Evolutionary conservation across 2,329 filamentous ascomycete species (phyloP), one percentile per base, ranked within the genome.

Genomic region (Sarocladiaceae sp.): DNA sequence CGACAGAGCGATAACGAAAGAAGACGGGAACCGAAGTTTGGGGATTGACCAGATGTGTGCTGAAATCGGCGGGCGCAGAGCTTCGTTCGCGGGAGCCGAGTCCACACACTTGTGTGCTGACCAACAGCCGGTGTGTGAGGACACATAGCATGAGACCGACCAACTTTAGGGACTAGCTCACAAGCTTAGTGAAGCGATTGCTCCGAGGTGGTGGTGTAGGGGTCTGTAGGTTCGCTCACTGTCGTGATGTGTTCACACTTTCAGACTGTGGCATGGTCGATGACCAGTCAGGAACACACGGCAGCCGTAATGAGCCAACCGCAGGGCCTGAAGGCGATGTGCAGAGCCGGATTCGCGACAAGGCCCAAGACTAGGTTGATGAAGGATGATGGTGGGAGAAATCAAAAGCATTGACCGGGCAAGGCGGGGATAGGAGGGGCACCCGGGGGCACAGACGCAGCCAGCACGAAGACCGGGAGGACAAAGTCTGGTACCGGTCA

Each of bases 21-120:
- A 18, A 33, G n/a, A 48, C 31, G 23, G 8, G 40, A 26, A 28
- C 13, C 40, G 17, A 20, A 26, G 11, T n/a, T 44, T 44, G 40
- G 17, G 4, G 40, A 7, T 6, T n/a, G 13, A 44, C 22, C 17
- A 20, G 22, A 28, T 13, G 25, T 48, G 44, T 48, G 26, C 44
- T 48, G 44, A 48, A 48, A 29, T 48, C n/a, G 28, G 44, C 44
- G 44, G 44, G 44, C 44, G 44, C 44, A 48, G 7, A n/a, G 15
- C 28, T 48, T 48, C 44, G 44, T 48, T 48, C 44, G 40, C 40
- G 20, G 44, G 40, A 25, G 15, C 12, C 15, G 28, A 48, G 44
- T 33, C 44, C 44, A 22, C 44, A 11, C 10, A 8, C 23, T 20
- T 17, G 44, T 15, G 12, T 11, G 22, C n/a, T 29, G 44, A 46